Evolutionary conservation across 805 yeast species (phyloP), one percentile per base, ranked within the genome.

Genomic region (Yarrowia divulgata): DNA sequence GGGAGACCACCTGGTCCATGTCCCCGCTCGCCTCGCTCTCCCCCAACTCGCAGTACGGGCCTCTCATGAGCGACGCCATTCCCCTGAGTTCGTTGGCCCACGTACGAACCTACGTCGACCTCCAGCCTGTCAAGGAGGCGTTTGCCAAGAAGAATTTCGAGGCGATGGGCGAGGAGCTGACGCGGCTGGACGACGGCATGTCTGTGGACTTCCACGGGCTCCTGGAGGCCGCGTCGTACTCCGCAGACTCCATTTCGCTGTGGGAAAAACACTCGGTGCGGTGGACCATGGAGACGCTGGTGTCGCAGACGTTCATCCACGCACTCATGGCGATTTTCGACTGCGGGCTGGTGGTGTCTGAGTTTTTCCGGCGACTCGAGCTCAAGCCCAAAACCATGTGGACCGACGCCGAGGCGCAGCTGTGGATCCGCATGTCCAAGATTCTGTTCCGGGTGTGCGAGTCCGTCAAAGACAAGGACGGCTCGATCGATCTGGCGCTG

Each of bases 41-140:
- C 52, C 77, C 82, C 34, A 77, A 76, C 54, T 79, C 81, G 54
- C 78, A 79, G 70, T 77, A 76, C 67, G 81, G 81, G 0, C 81
- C 79, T 0, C 71, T 82, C 35, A 80, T 80, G 78, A 73, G 79
- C 68, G 84, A 81, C 58, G 80, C 83, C n/a, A 79, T 81, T 19
- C 79, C 82, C 9, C 71, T 82, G 50, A 78, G 76, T 58, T 80
- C 79, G 29, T 77, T 72, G 73, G 82, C 75, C 48, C 81, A 74
- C 71, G 79, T 74, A 71, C 79, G 73, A 43, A 75, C 74, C 39
- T 74, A 76, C 68, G 74, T 82, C 64, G 82, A 80, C 60, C 69
- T 81, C 50, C 72, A 79, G 8, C 74, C 74, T n/a, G 78, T 78
- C 19, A 80, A 81, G 69, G 80, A 77, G 42, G 74, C 76, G 9